A percentile compares a stretch with the other conserved stretches of the same genome.
These are phyloP conservation scores for Fusarium gaditjirri DNA, from an alignment of 2,329 filamentous ascomycete species.

Conservation along the genomic window DNA sequence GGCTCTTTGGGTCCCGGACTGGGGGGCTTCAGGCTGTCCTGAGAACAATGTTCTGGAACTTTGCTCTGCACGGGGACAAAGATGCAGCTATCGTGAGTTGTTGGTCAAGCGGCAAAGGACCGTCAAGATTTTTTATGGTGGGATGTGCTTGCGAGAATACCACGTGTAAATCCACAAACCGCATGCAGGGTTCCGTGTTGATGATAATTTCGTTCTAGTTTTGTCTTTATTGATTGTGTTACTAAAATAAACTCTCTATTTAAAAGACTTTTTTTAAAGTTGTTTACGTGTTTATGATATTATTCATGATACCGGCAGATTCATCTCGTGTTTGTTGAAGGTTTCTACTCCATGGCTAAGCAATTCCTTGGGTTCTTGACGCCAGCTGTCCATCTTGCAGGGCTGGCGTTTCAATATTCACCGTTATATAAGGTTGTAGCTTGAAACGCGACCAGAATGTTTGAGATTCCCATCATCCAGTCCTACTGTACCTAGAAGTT, in stretches of 20 bases:
- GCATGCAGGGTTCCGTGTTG: constrained; percentile 3
- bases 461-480: constrained; percentile 31
- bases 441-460: constrained; percentile 33
- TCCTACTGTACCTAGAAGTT: neutral
- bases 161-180: neutral
- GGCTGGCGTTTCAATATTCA: constrained; percentile 34
- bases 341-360: neutral
- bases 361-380: constrained; percentile 8
- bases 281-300: neutral
- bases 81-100: constrained; percentile 11
- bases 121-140: neutral
- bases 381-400: constrained; percentile 7
- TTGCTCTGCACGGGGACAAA: constrained; percentile 4
- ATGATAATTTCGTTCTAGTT: constrained; percentile 20
- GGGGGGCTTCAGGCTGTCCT: constrained; percentile 19
- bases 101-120: neutral
- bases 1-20: constrained; percentile 9
- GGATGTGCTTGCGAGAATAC: neutral
- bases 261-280: neutral
- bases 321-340: constrained; percentile 2
- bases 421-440: constrained; percentile 24
- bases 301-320: neutral
- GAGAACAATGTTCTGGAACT: constrained; percentile 24
- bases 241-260: neutral
- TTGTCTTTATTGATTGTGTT: constrained; percentile 15